These are phyloP conservation scores for Rossbeevera mucosa DNA, from an alignment of 768 basidiomycete genomes.

Conservation along the genomic window DNA sequence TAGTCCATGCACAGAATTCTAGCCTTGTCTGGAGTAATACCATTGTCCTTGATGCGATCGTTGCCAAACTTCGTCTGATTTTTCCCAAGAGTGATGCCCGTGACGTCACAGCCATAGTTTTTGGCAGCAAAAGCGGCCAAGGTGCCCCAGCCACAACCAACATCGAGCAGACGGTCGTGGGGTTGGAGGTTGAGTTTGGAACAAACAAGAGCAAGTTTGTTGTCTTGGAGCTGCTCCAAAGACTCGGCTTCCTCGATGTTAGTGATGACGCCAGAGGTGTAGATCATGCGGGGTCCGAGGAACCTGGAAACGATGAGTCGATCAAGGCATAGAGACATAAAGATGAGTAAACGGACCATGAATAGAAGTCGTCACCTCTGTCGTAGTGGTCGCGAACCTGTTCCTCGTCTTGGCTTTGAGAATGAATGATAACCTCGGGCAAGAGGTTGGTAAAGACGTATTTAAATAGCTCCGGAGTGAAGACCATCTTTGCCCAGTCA, in stretches of 20 bases:
- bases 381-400: conserved; percentile 97
- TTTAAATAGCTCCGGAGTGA: conserved; percentile 90
- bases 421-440: conserved; percentile 92
- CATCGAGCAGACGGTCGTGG: conserved; percentile 78
- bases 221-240: conserved; percentile 94
- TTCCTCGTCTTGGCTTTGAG: conserved; percentile 87
- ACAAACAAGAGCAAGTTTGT: conserved; percentile 94
- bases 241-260: conserved; percentile 71
- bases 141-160: conserved; percentile 97
- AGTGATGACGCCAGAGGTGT: conserved; percentile 87
- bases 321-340: neutral
- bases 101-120: conserved; percentile 95
- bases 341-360: conserved; percentile 44
- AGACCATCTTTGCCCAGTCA: conserved; percentile 90
- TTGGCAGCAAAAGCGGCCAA: conserved; percentile 92
- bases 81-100: conserved; percentile 87
- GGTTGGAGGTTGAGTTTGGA: conserved; percentile 87
- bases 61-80: conserved; percentile 94
- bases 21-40: conserved; percentile 65
- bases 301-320: conserved; percentile 48
- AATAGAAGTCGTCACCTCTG: conserved; percentile 95
- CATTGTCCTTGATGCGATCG: conserved; percentile 78
- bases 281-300: conserved; percentile 94
- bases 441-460: conserved; percentile 84
- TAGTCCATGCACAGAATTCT: conserved; percentile 92